Evolutionary conservation across 2,329 filamentous ascomycete species (phyloP), one percentile per base, ranked within the genome.

Genomic region (Ophiosphaerella herpotricha): DNA sequence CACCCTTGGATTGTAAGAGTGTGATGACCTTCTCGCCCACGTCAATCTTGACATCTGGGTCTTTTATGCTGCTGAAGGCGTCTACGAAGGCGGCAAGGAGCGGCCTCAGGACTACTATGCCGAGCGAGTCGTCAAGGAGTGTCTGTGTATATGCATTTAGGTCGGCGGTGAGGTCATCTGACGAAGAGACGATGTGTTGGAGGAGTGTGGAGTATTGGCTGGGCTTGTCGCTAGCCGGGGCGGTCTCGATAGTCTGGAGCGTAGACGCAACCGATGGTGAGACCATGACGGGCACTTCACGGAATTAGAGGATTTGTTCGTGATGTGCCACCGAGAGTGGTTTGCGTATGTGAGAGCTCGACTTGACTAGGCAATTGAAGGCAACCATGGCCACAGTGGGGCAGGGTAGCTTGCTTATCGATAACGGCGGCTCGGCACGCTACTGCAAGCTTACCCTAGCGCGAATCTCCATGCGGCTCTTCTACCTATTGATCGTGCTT

Each of bases 1-100:
- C 75, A 74, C 87, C 82, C 54, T 84, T 83, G 72, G 88, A 74
- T 70, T 81, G 72, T 43, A 97, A 82, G 37, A 85, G 78, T 43
- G 80, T 76, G 36, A 96, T 82, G n/a, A 90, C 83, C 68, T 88
- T 85, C 64, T 84, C 81, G 62, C 89, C 91, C 39, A 91, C 88
- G 58, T 86, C 83, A 63, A 96, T 88, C 75, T 87, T 88, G 54
- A 87, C 77, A 52, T 88, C 84, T 36, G 84, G 74, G 60, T 85
- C 81, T 33, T 80, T 73, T 48, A 91, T 77, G 16, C 76, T 74
- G 53, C 82, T 77, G 60, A 96, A 87, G 13, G 82, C 78, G 36
- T 77, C 66, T 58, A 89, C 80, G 67, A 95, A 90, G 48, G 78
- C 76, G 47, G 82, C 80, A 54, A 95, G 84, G 11, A 94, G 80